A percentile compares a stretch with the other conserved stretches of the same genome.
These are phyloP conservation scores for Chaetomiaceae sp. DNA, from an alignment of 2,329 filamentous ascomycete species.

Conservation along the genomic window DNA sequence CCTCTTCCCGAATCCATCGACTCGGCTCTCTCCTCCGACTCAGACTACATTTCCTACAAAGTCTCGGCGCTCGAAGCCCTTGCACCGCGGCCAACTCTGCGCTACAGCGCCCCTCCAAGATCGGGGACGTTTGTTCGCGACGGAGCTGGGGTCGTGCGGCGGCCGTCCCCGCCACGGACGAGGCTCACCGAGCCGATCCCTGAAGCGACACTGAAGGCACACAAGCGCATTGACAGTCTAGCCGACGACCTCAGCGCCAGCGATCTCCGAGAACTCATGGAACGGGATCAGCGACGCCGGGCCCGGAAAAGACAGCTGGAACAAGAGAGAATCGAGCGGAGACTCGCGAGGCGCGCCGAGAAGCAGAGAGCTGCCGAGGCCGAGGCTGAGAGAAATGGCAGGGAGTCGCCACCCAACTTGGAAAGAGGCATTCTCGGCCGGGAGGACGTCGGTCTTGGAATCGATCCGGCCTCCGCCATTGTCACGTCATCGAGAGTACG, in stretches of 20 bases:
- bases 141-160: slow-evolving; percentile 43
- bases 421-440: slow-evolving; percentile 58
- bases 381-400: slow-evolving; percentile 51
- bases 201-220: slow-evolving; percentile 56
- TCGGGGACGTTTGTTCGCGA: slow-evolving; percentile 44
- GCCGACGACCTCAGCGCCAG: slow-evolving; percentile 83
- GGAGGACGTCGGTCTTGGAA: slow-evolving; percentile 52
- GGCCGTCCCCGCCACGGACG: slow-evolving; percentile 45
- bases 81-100: slow-evolving; percentile 78
- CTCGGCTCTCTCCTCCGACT: slow-evolving; percentile 70
- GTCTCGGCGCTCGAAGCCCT: slow-evolving; percentile 77
- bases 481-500: slow-evolving; percentile 55
- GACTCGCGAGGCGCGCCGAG: slow-evolving; percentile 63
- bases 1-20: slow-evolving; percentile 69
- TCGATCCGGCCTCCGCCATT: slow-evolving; percentile 51
- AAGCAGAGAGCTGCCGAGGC: slow-evolving; percentile 46
- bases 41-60: slow-evolving; percentile 72
- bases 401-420: slow-evolving; percentile 51
- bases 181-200: slow-evolving; percentile 52
- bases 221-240: slow-evolving; percentile 63
- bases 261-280: slow-evolving; percentile 82
- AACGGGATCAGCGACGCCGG: slow-evolving; percentile 75
- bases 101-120: slow-evolving; percentile 64
- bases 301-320: slow-evolving; percentile 69
- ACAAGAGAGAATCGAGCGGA: slow-evolving; percentile 61